These are phyloP conservation scores for Gymnopus androsaceus DNA, from an alignment of 1,284 basidiomycete genomes.

Conservation along the genomic window DNA sequence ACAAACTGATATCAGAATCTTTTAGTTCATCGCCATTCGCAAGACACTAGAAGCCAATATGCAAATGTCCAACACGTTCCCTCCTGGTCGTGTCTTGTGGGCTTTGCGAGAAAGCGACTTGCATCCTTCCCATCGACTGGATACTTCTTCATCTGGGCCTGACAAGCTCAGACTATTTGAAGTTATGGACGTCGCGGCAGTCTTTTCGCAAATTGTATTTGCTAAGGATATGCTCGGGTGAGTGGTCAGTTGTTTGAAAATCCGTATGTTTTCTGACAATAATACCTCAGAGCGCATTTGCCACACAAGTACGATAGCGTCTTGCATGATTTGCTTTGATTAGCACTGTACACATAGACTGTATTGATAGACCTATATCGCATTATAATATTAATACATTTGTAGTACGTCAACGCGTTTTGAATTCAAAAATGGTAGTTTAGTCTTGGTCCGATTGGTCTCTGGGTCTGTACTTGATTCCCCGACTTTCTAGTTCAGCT, in stretches of 20 bases:
- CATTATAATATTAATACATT: no score
- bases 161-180: slow-evolving; percentile 69
- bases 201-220: slow-evolving; percentile 82
- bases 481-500: slow-evolving; percentile 69
- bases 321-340: slow-evolving; percentile 61
- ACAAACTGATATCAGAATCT: slow-evolving; percentile 3
- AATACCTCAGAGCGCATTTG: slow-evolving; percentile 53
- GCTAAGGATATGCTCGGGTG: slow-evolving; percentile 79
- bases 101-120: slow-evolving; percentile 71
- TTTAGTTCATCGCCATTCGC: slow-evolving; percentile 72
- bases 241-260: slow-evolving; percentile 24
- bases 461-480: slow-evolving; percentile 79
- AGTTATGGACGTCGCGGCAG: slow-evolving; percentile 70
- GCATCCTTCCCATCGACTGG: slow-evolving; percentile 50
- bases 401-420: no score
- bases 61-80: slow-evolving; percentile 73
- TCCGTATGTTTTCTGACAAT: neutral
- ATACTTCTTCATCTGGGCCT: neutral
- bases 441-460: slow-evolving; percentile 76
- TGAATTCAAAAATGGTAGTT: no score
- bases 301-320: slow-evolving; percentile 69
- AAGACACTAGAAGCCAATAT: slow-evolving; percentile 87
- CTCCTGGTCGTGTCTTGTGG: slow-evolving; percentile 80
- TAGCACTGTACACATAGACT: no score
- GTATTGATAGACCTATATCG: no score